Evolutionary conservation across 352 stramenopile genomes (phyloP).

Genomic region (Globisporangium solare): DNA sequence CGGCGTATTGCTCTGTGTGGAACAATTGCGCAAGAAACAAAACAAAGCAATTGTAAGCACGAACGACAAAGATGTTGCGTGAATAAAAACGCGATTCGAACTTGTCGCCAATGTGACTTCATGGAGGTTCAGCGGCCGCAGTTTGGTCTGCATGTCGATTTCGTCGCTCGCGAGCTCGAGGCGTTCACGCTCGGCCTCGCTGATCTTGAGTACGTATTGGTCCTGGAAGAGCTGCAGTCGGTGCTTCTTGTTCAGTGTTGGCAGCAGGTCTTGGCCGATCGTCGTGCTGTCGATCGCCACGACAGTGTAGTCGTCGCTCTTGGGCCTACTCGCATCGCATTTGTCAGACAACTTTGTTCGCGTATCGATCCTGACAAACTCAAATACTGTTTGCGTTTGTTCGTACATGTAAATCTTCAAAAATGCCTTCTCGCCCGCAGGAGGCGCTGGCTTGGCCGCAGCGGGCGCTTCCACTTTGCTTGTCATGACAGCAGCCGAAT

Average conservation of each 20-base stretch:
- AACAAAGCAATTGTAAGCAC: neutral
- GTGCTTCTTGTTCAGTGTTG: constrained; percentile 87
- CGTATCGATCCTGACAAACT: too few relatives aligned
- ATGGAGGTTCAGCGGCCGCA: constrained; percentile 79
- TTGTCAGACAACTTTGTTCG: neutral
- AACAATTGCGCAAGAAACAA: neutral
- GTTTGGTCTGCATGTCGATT: constrained; percentile 86
- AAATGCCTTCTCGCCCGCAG: constrained; percentile 71
- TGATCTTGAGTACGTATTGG: constrained; percentile 88
- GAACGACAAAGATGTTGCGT: neutral
- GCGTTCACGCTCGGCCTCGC: constrained; percentile 73
- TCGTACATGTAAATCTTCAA: constrained; percentile 87
- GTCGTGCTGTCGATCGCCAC: constrained; percentile 78
- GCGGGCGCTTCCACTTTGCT: constrained; percentile 29
- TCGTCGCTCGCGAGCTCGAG: constrained; percentile 79
- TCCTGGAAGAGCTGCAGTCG: constrained; percentile 82
- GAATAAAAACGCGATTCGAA: constrained; percentile 26
- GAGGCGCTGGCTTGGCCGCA: constrained; percentile 36
- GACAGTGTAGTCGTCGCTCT: constrained; percentile 87
- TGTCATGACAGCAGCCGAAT: constrained; percentile 5
- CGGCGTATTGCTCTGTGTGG: constrained; percentile 75
- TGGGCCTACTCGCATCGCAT: constrained; percentile 46
- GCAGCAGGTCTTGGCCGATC: constrained; percentile 74
- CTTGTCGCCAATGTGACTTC: constrained; percentile 85
- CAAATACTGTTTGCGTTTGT: constrained; percentile 3